Evolutionary conservation across 805 yeast species (phyloP), one percentile per base, ranked within the genome.

Genomic region (Saturnispora sekii): DNA sequence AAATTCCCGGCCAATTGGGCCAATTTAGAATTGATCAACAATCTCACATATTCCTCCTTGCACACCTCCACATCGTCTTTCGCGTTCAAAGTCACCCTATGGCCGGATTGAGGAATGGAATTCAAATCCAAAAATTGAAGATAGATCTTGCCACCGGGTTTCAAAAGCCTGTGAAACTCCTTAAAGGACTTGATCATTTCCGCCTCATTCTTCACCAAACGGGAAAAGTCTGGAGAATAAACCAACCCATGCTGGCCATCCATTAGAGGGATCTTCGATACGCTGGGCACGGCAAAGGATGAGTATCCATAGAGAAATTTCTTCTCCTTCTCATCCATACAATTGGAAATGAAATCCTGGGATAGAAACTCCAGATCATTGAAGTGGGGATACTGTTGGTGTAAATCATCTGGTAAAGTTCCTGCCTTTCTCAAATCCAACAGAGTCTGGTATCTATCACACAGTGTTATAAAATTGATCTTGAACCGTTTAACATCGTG

Each of bases 91-190:
- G 40, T 41, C 32, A 43, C 41, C 15, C 45, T 14, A 9, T 14
- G 14, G 10, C 16, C 16, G 5, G 41, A 31, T 21, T 43, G 32
- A 9, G 45, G 41, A 5, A 43, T 37, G 4, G 45, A 40, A n/a
- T 38, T 56, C 12, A 59, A 47, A 47, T 64, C 66, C 50, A 55
- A 56, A 8, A 63, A 32, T 11, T 53, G 47, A 10, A 65, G 48
- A 45, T 61, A 64, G 11, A 63, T 36, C 34, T 43, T 48, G 6
- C 66, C 69, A 5, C 54, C 54, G 3, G 61, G 61, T 38, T 55
- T 58, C 32, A 65, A 44, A 4, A 63, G 53, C 39, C 69, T 41
- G 10, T 53, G 43, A 43, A 61, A 53, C 44, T 65, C 69, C 5
- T 35, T 41, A 6, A 65, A 46, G 1, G 58, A 51, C 0, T 46